Evolutionary conservation across 306 rosid species (phyloP).

Genomic region (Lupinus albus): DNA sequence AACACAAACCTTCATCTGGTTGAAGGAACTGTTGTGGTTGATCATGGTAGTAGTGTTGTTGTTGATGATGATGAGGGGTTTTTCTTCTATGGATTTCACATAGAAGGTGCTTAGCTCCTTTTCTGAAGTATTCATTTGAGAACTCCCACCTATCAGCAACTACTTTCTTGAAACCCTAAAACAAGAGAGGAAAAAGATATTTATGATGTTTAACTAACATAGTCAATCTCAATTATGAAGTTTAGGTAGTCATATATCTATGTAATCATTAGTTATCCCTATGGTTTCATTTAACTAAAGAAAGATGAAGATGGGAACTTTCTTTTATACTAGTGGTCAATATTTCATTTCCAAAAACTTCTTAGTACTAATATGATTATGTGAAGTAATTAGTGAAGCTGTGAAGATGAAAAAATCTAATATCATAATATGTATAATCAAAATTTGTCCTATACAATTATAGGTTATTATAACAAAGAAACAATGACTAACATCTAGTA

Average conservation of each 20-base stretch:
- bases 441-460: not conserved
- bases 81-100: slow-evolving; percentile 79
- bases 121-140: slow-evolving; percentile 74
- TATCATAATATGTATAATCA: not conserved
- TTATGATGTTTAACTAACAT: slow-evolving; percentile 22
- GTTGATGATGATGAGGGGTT: slow-evolving; percentile 58
- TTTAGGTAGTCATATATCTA: not conserved
- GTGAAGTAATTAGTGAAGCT: not conserved
- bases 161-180: slow-evolving; percentile 78
- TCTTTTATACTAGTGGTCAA: not conserved
- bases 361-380: slow-evolving; percentile 1
- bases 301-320: slow-evolving; percentile 10
- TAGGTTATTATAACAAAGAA: not conserved
- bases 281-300: slow-evolving; percentile 24
- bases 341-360: slow-evolving; percentile 1
- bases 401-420: not conserved
- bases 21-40: slow-evolving; percentile 43
- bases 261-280: not conserved
- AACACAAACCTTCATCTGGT: slow-evolving; percentile 45
- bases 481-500: not conserved
- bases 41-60: slow-evolving; percentile 48
- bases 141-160: slow-evolving; percentile 89
- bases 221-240: slow-evolving; percentile 11
- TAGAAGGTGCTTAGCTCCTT: slow-evolving; percentile 65
- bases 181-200: not conserved